A percentile compares a stretch with the other conserved stretches of the same genome.
Conservation (phyloP, 2,329 filamentous ascomycete species). For the Talaromyces sp. region DNA sequence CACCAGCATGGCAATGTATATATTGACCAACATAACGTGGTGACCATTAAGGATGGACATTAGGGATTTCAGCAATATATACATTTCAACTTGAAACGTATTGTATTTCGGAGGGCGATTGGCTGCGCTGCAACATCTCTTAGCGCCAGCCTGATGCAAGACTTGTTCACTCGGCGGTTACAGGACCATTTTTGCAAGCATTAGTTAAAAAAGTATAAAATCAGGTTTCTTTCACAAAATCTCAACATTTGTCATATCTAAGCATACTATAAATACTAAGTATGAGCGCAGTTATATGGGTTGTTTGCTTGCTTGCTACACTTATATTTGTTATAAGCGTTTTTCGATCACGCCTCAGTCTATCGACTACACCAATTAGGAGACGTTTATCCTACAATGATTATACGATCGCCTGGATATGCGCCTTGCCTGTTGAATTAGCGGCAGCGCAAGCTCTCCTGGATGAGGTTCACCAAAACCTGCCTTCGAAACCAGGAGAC, state of each 20-base stretch:
- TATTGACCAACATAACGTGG: no score
- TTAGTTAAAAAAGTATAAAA: background rate
- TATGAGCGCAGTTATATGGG: background rate
- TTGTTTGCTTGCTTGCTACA: no score
- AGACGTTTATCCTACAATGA: background rate
- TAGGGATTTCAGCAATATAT: background rate
- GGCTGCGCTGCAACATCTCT: background rate
- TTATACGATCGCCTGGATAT: slow-evolving; percentile 14
- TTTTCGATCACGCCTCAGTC: background rate
- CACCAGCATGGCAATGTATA: background rate
- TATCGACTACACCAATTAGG: background rate
- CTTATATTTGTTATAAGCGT: no score
- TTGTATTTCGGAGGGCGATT: background rate
- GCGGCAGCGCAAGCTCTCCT: slow-evolving; percentile 17
- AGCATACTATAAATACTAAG: no score
- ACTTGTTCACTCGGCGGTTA: background rate
- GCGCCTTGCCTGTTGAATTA: slow-evolving; percentile 17
- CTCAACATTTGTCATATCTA: no score
- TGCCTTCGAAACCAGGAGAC: background rate
- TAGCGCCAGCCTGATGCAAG: background rate
- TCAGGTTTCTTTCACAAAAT: background rate
- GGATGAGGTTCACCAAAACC: background rate
- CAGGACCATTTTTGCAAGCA: background rate
- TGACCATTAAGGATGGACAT: no score
- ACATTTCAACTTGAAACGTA: background rate